Base-by-base conservation (phyloP, 176 grass and related monocot species). In the Panicum miliaceum region DNA sequence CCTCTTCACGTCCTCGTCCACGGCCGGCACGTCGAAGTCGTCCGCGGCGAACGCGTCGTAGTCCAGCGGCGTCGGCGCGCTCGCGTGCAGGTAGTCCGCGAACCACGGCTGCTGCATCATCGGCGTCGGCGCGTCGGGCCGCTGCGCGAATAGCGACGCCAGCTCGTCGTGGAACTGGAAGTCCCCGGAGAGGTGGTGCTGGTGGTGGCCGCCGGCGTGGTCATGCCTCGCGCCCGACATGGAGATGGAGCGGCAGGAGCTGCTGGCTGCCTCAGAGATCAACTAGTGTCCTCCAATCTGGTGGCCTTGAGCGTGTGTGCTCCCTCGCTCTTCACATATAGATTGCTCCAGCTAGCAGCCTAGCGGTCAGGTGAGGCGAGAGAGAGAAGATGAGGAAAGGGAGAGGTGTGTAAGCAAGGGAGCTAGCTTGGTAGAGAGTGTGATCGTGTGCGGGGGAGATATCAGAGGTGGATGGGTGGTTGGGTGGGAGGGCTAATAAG, bases 81-180 rank as follows among this genome's bases (percentile, higher is more conserved):
- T 10, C 20, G 62, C 79, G 40, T 82, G 79, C 73, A 84, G 75
- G 80, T 87, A 87, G 10, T 90, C 89, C 19, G 19, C 1, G 68
- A 81, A 76, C 84, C 50, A 86, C 3, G 68, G 67, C 70, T 70
- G 60, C 79, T 88, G 85, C 84, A 22, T 23, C 86, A 19, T 3
- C 64, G 64, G 42, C 50, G 22, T 34, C 79, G 27, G 9, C 6
- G 19, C 50, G 11, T 69, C 74, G 0, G 71, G 73, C 76, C 64
- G 90, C 83, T 87, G 87, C 20, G 85, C 56, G 84, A 98, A 90
- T 61, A 98, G 64, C 41, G 91, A 83, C 29, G 81, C 80, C 41
- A 96, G 88, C 7, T 94, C 93, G 32, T 99, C 96, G 37, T 87
- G 82, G 75, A 86, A 90, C 62, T 71, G 78, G 78, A 89, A 89